Evolutionary conservation across 805 yeast species (phyloP).

Genomic region (Danielozyma ontarioensis): DNA sequence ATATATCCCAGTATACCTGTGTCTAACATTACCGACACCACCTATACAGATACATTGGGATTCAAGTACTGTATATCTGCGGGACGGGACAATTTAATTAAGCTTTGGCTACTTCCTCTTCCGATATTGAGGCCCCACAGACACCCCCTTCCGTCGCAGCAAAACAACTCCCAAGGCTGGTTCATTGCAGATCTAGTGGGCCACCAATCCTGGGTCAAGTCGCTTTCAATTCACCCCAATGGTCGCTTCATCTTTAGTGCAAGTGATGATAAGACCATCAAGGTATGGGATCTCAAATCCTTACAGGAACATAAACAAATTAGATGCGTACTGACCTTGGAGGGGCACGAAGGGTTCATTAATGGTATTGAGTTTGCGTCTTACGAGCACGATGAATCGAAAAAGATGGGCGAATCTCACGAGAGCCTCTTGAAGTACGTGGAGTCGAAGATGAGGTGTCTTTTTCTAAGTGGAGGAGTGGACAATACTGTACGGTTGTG

Average conservation of each 20-base stretch:
- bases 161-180: slow-evolving; percentile 55
- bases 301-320: slow-evolving; percentile 39
- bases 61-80: slow-evolving; percentile 73
- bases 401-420: slow-evolving; percentile 15
- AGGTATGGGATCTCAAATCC: slow-evolving; percentile 66
- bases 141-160: slow-evolving; percentile 48
- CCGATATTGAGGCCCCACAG: slow-evolving; percentile 55
- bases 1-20: slow-evolving; percentile 28
- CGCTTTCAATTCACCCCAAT: slow-evolving; percentile 66
- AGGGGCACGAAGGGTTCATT: slow-evolving; percentile 73
- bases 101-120: slow-evolving; percentile 73
- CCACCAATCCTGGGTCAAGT: slow-evolving; percentile 84
- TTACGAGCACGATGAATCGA: slow-evolving; percentile 11
- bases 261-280: slow-evolving; percentile 73
- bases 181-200: slow-evolving; percentile 57
- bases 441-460: slow-evolving; percentile 52
- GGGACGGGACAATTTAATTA: slow-evolving; percentile 71
- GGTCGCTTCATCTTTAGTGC: slow-evolving; percentile 66
- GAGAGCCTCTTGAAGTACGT: slow-evolving; percentile 23
- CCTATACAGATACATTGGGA: slow-evolving; percentile 36
- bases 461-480: slow-evolving; percentile 59
- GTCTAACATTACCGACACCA: slow-evolving; percentile 15
- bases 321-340: slow-evolving; percentile 41
- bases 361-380: slow-evolving; percentile 55
- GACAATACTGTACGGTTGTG: slow-evolving; percentile 55